Conservation (phyloP, 805 yeast species). For the Candida nonsorbophila region DNA sequence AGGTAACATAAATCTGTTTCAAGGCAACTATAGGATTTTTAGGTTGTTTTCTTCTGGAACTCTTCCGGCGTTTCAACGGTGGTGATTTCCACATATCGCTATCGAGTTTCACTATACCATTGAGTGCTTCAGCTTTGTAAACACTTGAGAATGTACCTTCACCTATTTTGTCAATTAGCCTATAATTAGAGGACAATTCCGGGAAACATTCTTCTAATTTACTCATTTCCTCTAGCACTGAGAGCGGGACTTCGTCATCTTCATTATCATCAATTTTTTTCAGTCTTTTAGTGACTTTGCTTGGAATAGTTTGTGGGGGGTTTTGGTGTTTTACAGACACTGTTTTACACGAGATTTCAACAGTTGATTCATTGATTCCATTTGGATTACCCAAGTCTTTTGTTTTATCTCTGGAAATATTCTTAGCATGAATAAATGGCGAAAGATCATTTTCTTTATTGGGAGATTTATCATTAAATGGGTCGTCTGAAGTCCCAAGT, state of each 20-base stretch:
- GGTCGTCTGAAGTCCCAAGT: too few species aligned
- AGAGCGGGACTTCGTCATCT: slow-evolving; percentile 47
- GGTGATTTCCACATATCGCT: slow-evolving; percentile 43
- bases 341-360: too few species aligned
- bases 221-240: slow-evolving; percentile 54
- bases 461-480: too few species aligned
- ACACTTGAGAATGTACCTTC: slow-evolving; percentile 65
- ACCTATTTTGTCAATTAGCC: slow-evolving; percentile 54
- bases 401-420: too few species aligned
- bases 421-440: too few species aligned
- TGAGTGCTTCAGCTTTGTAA: slow-evolving; percentile 54
- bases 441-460: too few species aligned
- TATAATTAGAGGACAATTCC: slow-evolving; percentile 42
- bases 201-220: slow-evolving; percentile 51
- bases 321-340: too few species aligned
- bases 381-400: too few species aligned
- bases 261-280: slow-evolving; percentile 13
- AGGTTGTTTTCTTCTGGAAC: slow-evolving; percentile 9
- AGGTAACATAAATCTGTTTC: slow-evolving; percentile 89
- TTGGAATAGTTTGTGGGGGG: too few species aligned
- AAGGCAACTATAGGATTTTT: slow-evolving; percentile 67
- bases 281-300: too few species aligned
- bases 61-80: slow-evolving; percentile 24
- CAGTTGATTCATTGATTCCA: too few species aligned
- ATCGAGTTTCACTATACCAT: slow-evolving; percentile 30